A percentile compares a stretch with the other conserved stretches of the same genome.
Evolutionary conservation across 176 grass and related monocot species (phyloP).

Genomic region (Raddia guianensis): DNA sequence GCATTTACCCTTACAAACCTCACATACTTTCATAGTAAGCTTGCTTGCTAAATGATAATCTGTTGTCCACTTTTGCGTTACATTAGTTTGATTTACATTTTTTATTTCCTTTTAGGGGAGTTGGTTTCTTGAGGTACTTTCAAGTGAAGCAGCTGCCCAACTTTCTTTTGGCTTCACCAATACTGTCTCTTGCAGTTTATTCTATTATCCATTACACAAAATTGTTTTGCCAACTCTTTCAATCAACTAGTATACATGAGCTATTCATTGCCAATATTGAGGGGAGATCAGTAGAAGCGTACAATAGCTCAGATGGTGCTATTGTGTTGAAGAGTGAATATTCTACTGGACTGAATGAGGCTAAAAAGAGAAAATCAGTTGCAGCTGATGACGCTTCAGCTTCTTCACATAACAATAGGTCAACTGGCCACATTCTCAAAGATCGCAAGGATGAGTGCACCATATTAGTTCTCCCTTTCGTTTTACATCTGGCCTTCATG

Average conservation of each 20-base stretch:
- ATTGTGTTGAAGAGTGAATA: constrained; percentile 27
- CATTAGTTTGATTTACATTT: constrained; percentile 26
- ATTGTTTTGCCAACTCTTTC: constrained; percentile 52
- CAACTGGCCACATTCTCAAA: constrained; percentile 28
- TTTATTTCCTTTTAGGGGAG: constrained; percentile 58
- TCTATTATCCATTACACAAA: constrained; percentile 74
- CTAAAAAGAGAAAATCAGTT: constrained; percentile 70
- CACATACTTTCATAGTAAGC: neutral
- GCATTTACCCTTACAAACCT: neutral
- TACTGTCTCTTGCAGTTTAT: constrained; percentile 71
- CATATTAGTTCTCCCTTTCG: constrained; percentile 72
- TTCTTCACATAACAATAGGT: constrained; percentile 28
- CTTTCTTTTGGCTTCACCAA: constrained; percentile 92
- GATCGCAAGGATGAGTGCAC: constrained; percentile 36
- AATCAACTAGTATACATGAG: constrained; percentile 50
- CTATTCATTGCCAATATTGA: constrained; percentile 41
- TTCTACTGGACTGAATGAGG: constrained; percentile 24
- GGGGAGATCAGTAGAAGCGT: constrained; percentile 35
- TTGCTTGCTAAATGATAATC: neutral
- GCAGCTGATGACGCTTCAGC: constrained; percentile 3
- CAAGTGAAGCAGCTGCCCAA: constrained; percentile 96
- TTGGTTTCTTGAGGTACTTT: constrained; percentile 98
- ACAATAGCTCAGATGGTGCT: constrained; percentile 49
- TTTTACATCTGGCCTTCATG: constrained; percentile 85
- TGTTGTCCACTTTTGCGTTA: neutral